Base-by-base conservation (phyloP, 2,329 filamentous ascomycete species). In the Nectriaceae sp. region DNA sequence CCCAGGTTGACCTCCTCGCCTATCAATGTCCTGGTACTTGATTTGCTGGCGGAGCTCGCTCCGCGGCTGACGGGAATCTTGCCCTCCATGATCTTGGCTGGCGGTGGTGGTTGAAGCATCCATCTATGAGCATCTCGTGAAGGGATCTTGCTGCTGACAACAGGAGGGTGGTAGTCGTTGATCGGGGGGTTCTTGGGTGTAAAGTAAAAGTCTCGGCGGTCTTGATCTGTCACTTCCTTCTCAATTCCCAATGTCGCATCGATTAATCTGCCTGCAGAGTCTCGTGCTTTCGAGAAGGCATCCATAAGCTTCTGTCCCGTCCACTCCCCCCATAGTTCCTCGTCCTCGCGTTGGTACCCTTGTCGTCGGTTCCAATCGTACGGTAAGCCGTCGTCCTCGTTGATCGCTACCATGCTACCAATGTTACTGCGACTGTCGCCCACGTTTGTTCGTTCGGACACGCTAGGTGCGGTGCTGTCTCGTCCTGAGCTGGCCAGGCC, bases 81-180 rank as follows among this genome's bases (percentile, higher is more conserved):
- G 56, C 91, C 92, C 55, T 88, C 88, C 92, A 97, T 97, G 50
- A 96, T 78, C 66, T 87, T 91, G 47, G 92, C 90, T 26, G 87
- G 83, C n/a, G 92, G 92, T 1, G 91, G 90, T 2, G 92, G 92
- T 64, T 96, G 90, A 43, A 96, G 75, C 91, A 97, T 96, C 92
- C 92, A 97, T 63, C 79, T 80, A 46, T 88, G 87, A 50, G 89
- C 90, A 46, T 84, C 83, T 63, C 75, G 83, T 65, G 82, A 84
- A 31, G 77, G 79, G 13, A 85, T 88, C 47, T 82, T 87, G 70
- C 84, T 89, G 67, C 83, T 90, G 52, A 94, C 88, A 43, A 95
- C 86, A 3, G 90, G 90, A 4, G 90, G 89, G 65, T 95, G 89
- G 49, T 92, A 82, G 52, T 95, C 89, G 70, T 95, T 94, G 60